phyloP scores from a whole-genome alignment of 305 asterid species.

The Stenogyne calaminthoides region DNA sequence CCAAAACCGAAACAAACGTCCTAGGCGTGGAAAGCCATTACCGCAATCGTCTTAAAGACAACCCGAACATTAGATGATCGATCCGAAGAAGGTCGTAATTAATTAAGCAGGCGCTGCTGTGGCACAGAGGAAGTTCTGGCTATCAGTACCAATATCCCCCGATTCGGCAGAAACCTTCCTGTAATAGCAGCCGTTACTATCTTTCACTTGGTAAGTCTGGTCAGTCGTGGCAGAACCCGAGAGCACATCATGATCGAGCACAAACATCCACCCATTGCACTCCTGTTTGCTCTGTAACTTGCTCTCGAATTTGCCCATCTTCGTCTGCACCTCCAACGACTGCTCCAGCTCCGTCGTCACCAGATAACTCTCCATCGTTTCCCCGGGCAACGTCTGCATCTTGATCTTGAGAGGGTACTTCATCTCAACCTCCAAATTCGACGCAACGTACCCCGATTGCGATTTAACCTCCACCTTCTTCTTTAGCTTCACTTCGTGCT shows the following conservation, averaged over 20 bases:
- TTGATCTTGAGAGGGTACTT: conserved; percentile 52
- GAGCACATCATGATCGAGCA: conserved; percentile 55
- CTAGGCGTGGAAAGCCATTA: too few species aligned
- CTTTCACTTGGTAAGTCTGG: conserved; percentile 48
- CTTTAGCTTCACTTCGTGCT: conserved; percentile 51
- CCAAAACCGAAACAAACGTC: too few species aligned
- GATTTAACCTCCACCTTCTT: conserved; percentile 38
- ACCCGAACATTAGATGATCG: too few species aligned
- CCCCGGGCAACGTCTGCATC: conserved; percentile 38
- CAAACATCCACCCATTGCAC: conserved; percentile 64
- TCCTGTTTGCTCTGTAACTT: conserved; percentile 42
- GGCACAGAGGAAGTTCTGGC: conserved; percentile 39
- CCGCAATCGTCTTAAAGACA: too few species aligned
- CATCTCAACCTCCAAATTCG: conserved; percentile 29
- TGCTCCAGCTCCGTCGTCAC: conserved; percentile 44
- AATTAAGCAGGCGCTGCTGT: neutral
- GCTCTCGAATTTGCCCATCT: conserved; percentile 32
- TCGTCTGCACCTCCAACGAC: conserved; percentile 47
- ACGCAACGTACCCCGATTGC: conserved; percentile 26
- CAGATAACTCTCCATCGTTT: conserved; percentile 32
- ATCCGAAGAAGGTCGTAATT: too few species aligned
- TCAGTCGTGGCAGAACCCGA: conserved; percentile 50
- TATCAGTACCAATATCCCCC: conserved; percentile 45
- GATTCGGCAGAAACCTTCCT: conserved; percentile 43
- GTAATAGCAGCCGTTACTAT: conserved; percentile 46